Base-by-base conservation (phyloP, 305 asterid genomes). In the Vinca major region DNA sequence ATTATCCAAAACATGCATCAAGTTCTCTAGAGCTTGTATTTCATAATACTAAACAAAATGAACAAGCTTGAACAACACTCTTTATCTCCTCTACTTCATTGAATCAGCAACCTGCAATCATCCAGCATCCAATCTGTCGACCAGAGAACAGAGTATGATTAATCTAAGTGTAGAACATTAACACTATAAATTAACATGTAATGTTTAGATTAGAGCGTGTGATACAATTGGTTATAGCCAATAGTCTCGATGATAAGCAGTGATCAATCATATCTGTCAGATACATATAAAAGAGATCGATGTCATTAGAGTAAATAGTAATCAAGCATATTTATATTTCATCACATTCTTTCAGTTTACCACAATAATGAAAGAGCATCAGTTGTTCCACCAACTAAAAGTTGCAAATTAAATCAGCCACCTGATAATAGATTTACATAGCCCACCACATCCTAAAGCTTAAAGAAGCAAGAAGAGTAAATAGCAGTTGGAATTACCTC, bases 401-500 rank as follows among this genome's bases (percentile, higher is more conserved):
- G 14, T 4, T 57, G 43, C n/a, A 57, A 26, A 57, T 50, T 14
- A 48, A 1, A 50, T 19, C 0, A 50, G 54, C 51, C 20, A 50
- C 17, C 19, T 50, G 17, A 14, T 50, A 50, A 14, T 16, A 50
- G 54, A 50, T 50, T 48, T 14, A 14, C 19, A 50, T 50, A 53
- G 33, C 33, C 33, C 33, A 26, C 33, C 2, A 41, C 1, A 41
- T 41, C 45, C 45, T 41, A 41, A 41, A 41, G 45, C 45, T 41
- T 41, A 41, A 4, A 41, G 45, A 41, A 41, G 45, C 60, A 16
- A 48, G 16, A 56, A 9, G 41, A 39, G 39, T 26, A 19, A n/a
- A 60, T 52, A 5, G 39, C 39, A 62, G 7, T 39, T 17, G 21
- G 11, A 44, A 65, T 74, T 80, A 85, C 90, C 91, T 75, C 54